Base-by-base conservation (phyloP, 169 alveolate genomes). In the Plasmodium adleri region DNA sequence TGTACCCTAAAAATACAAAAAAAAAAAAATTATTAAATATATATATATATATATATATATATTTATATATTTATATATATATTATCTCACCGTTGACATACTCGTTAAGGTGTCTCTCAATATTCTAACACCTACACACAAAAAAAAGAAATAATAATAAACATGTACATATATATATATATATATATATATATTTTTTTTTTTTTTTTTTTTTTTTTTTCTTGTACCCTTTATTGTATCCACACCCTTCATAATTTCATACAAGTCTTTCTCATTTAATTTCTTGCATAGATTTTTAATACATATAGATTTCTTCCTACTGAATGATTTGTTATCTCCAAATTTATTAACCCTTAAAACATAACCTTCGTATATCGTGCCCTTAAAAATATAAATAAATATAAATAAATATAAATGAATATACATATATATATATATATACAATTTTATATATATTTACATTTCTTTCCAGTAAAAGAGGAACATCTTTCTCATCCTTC, bases 311-410 rank as follows among this genome's bases (percentile, higher is more conserved):
- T 76, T 76, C 47, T 76, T 76, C 9, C 75, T 32, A 45, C 32
- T 64, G 58, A 76, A 76, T 9, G 9, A 24, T 1, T 26, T 15
- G 13, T 63, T 32, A 32, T 76, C 89, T 9, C 89, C 89, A n/a
- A 49, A 10, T 45, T 47, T 76, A 45, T 47, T 76, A 39, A 76
- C 26, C 67, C 89, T 52, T 28, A 76, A 17, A 20, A 76, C 89
- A 22, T 76, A 63, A 26, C 89, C 89, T 22, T 76, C 71, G 45
- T 76, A 56, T 3, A 76, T 70, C 5, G 74, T 64, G 8, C 89
- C 89, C 89, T 76, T 12, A 52, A 3, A 62, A 32, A 45, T 12
- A 13, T 32, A n/a, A 45, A 32, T 26, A 5, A 72, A 54, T 50
- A 15, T 52, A 32, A 32, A 39, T 5, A 39, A 5, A 39, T 8